Evolutionary conservation across 805 yeast genomes (phyloP).

Genomic region (Zygosaccharomyces lentus): DNA sequence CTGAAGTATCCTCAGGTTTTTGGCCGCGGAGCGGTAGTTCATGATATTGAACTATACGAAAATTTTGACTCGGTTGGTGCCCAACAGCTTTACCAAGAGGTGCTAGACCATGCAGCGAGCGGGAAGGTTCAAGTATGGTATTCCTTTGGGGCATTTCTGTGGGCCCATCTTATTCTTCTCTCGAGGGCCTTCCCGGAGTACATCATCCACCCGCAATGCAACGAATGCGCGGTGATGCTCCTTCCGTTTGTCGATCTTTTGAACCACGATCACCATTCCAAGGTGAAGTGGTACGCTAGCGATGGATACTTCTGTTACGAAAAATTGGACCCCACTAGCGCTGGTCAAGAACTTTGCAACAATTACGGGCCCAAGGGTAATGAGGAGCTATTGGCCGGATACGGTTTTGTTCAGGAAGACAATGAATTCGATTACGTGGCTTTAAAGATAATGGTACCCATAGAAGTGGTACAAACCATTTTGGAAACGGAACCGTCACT

Average conservation of each 20-base stretch:
- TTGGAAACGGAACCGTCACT: constrained; percentile 37
- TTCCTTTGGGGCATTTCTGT: constrained; percentile 61
- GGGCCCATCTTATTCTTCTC: constrained; percentile 69
- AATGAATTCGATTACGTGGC: constrained; percentile 63
- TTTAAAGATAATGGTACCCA: constrained; percentile 51
- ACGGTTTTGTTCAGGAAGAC: constrained; percentile 44
- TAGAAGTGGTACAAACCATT: constrained; percentile 23
- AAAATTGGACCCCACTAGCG: constrained; percentile 4
- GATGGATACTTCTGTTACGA: constrained; percentile 48
- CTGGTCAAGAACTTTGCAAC: constrained; percentile 57
- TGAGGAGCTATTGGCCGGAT: constrained; percentile 77
- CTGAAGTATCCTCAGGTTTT: constrained; percentile 14
- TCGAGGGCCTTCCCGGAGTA: constrained; percentile 78
- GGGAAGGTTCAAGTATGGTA: constrained; percentile 44
- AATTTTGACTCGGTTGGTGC: constrained; percentile 13
- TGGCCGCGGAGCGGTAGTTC: constrained; percentile 3
- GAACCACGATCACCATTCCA: constrained; percentile 62
- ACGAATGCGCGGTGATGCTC: constrained; percentile 52
- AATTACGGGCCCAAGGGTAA: constrained; percentile 91
- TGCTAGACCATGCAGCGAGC: constrained; percentile 15
- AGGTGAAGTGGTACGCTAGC: constrained; percentile 60
- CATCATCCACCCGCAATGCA: constrained; percentile 36
- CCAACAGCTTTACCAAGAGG: constrained; percentile 17
- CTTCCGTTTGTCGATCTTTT: constrained; percentile 75
- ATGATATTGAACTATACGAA: constrained; percentile 20